Evolutionary conservation across 2,329 filamentous ascomycete species (phyloP).

Genomic region (Sclerotinia sclerotiorum): DNA sequence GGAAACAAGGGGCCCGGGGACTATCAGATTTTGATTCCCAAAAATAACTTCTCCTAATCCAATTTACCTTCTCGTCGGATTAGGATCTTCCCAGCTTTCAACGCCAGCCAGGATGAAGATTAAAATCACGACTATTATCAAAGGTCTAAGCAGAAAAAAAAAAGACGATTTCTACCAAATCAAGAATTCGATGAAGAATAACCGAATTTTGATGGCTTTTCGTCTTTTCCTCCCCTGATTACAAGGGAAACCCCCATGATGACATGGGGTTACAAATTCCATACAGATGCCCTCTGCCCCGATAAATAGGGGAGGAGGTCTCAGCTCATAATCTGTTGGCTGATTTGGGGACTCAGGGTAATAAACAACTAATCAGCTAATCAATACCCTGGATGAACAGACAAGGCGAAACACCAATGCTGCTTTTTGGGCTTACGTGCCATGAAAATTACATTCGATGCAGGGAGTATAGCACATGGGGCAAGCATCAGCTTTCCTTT

Average conservation of each 20-base stretch:
- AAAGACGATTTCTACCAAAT: constrained; percentile 18
- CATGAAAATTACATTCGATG: constrained; percentile 17
- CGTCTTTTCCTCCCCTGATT: background rate
- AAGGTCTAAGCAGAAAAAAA: background rate
- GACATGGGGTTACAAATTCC: background rate
- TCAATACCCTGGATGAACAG: constrained; percentile 2
- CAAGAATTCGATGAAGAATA: constrained; percentile 16
- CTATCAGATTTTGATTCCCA: background rate
- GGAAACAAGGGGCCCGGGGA: background rate
- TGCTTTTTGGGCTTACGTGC: constrained; percentile 13
- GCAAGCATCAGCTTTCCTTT: constrained; percentile 21
- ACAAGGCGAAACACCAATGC: constrained; percentile 17
- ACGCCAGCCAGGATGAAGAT: background rate
- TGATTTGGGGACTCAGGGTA: background rate
- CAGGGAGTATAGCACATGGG: constrained; percentile 17
- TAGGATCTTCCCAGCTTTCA: constrained; percentile 1
- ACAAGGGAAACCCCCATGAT: background rate
- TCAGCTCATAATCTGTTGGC: constrained; percentile 17
- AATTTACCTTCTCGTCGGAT: constrained; percentile 8
- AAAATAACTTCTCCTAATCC: constrained; percentile 2
- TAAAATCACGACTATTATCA: background rate
- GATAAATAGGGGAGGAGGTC: background rate
- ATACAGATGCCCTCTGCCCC: background rate
- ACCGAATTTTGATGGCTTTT: constrained; percentile 6
- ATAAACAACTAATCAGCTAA: background rate